These are phyloP conservation scores for Cicer arietinum DNA, from an alignment of 306 rosid genomes.

Conservation along the genomic window DNA sequence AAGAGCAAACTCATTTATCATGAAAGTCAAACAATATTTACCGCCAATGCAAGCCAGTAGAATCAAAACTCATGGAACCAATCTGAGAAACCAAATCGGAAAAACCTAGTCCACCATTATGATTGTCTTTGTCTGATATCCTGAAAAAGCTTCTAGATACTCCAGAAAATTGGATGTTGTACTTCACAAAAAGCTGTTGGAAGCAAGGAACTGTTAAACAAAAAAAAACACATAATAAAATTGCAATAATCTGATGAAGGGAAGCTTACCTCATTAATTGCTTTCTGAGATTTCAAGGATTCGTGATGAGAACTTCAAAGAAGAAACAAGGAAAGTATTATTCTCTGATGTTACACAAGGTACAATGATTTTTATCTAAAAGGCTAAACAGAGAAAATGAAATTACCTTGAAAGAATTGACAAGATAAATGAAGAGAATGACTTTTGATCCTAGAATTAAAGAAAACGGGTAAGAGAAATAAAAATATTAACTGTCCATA, in stretches of 20 bases:
- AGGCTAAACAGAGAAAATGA: constrained; percentile 28
- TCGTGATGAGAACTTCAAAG: constrained; percentile 95
- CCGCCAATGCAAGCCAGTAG: constrained; percentile 98
- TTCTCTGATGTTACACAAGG: constrained; percentile 28
- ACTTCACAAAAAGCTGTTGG: constrained; percentile 96
- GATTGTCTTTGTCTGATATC: constrained; percentile 65
- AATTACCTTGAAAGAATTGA: constrained; percentile 94
- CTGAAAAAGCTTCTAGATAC: constrained; percentile 87
- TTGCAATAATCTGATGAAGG: constrained; percentile 40
- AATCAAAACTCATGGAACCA: constrained; percentile 91
- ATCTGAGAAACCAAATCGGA: constrained; percentile 88
- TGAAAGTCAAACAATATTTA: constrained; percentile 47
- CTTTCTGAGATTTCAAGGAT: constrained; percentile 95
- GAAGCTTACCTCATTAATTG: constrained; percentile 87
- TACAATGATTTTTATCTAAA: constrained; percentile 37
- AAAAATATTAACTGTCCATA: constrained; percentile 34
- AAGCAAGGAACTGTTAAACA: constrained; percentile 43
- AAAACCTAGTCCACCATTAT: constrained; percentile 61
- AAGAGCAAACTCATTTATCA: constrained; percentile 32
- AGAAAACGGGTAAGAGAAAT: constrained; percentile 47
- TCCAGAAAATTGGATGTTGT: constrained; percentile 98
- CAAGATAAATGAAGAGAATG: constrained; percentile 80
- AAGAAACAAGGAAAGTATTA: constrained; percentile 44
- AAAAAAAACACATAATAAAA: constrained; percentile 36
- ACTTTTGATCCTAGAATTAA: constrained; percentile 76